Evolutionary conservation across 1,284 basidiomycete species (phyloP).

Genomic region (Rhodotorula sp.): DNA sequence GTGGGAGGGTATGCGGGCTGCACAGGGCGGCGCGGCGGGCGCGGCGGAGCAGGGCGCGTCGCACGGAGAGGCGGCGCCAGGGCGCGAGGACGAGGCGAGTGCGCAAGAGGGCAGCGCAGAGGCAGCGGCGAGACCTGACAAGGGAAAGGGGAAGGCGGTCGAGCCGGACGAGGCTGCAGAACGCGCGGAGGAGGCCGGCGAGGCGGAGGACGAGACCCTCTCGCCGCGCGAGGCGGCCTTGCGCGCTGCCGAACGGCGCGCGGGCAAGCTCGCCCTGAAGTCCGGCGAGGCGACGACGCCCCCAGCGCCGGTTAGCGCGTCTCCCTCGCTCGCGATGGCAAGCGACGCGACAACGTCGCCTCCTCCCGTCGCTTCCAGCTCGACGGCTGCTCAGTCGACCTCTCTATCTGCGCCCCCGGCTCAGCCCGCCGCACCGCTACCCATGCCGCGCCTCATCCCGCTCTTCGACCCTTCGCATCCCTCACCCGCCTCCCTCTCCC

Average conservation of each 20-base stretch:
- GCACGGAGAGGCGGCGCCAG: neutral
- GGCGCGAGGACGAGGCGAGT: neutral
- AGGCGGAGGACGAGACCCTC: neutral
- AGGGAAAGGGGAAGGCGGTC: slow-evolving; percentile 7
- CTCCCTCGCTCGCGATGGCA: too few relatives aligned
- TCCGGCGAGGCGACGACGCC: neutral
- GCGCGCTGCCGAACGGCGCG: slow-evolving; percentile 24
- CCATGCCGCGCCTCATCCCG: slow-evolving; percentile 29
- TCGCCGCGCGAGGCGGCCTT: slow-evolving; percentile 24
- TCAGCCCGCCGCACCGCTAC: neutral
- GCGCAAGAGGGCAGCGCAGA: neutral
- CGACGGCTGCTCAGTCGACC: neutral
- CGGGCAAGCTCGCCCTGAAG: neutral
- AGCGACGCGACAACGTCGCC: neutral
- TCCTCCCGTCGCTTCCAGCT: neutral
- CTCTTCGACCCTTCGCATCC: slow-evolving; percentile 33
- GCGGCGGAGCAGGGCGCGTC: neutral
- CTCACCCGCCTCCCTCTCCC: neutral
- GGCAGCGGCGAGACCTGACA: neutral
- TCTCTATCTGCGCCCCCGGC: slow-evolving; percentile 1
- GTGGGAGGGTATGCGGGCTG: neutral
- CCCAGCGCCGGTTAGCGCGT: neutral
- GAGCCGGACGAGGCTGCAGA: neutral
- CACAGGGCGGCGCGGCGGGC: neutral
- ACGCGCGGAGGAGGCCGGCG: neutral